A percentile compares a stretch with the other conserved stretches of the same genome.
These are phyloP conservation scores for Metarhizium rileyi DNA, from an alignment of 2,329 filamentous ascomycete genomes.

Conservation along the genomic window DNA sequence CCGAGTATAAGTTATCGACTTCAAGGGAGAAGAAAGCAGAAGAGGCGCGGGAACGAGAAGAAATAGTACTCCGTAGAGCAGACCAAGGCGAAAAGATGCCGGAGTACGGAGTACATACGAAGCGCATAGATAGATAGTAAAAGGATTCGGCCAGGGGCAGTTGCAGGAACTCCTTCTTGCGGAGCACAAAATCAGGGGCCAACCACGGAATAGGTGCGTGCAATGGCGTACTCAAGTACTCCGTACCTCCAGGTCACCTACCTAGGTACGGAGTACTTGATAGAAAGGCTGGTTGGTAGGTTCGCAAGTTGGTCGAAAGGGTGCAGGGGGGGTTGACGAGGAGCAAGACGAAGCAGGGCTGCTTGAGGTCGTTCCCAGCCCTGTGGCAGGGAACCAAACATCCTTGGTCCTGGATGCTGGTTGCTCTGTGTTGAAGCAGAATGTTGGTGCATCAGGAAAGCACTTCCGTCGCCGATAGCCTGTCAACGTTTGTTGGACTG, in stretches of 20 bases:
- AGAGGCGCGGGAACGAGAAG: not conserved
- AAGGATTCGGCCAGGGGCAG: not conserved
- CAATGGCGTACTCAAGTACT: too few species aligned
- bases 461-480: not conserved
- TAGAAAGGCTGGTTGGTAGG: too few species aligned
- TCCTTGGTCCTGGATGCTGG: too few species aligned
- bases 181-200: too few species aligned
- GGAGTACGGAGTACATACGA: not conserved
- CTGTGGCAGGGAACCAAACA: not conserved
- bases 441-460: not conserved
- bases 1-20: not conserved
- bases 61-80: not conserved
- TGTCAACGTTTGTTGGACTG: not conserved
- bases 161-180: not conserved
- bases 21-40: not conserved
- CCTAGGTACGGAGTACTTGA: too few species aligned
- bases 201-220: too few species aligned
- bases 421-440: too few species aligned
- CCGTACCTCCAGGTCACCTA: not conserved
- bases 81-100: not conserved
- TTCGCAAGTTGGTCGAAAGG: too few species aligned
- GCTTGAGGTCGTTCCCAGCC: not conserved
- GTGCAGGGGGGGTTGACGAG: not conserved
- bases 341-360: not conserved
- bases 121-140: not conserved